Evolutionary conservation across 2,329 filamentous ascomycete species (phyloP).

Genomic region (Epichloe baconii): DNA sequence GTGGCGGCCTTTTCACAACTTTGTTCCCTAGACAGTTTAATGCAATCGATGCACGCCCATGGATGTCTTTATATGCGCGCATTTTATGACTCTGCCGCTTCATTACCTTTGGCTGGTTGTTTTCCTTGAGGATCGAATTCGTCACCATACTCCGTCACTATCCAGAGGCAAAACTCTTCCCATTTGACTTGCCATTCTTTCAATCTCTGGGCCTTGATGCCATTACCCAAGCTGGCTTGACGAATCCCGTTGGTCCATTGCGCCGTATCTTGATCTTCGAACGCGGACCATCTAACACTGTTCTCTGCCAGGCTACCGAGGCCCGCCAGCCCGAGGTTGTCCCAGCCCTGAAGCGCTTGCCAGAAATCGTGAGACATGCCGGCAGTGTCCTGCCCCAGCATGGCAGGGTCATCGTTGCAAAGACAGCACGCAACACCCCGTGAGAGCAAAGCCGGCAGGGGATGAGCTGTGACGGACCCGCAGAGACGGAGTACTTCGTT

Average conservation of each 20-base stretch:
- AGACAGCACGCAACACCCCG: constrained; percentile 74
- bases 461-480: constrained; percentile 62
- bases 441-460: constrained; percentile 71
- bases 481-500: constrained; percentile 79
- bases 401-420: constrained; percentile 83
- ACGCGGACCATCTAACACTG: constrained; percentile 78
- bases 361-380: constrained; percentile 90
- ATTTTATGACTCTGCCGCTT: background rate
- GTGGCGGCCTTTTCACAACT: background rate
- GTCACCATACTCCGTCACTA: constrained; percentile 61
- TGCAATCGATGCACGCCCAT: background rate
- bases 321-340: constrained; percentile 79
- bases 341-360: constrained; percentile 79
- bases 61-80: background rate
- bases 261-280: constrained; percentile 61
- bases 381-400: constrained; percentile 69
- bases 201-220: constrained; percentile 58
- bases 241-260: constrained; percentile 64
- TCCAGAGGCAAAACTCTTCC: constrained; percentile 85
- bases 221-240: constrained; percentile 57
- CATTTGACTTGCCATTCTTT: constrained; percentile 70
- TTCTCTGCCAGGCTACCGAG: constrained; percentile 84
- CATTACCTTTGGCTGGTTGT: background rate
- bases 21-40: background rate
- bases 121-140: constrained; percentile 38